These are phyloP conservation scores for Bruguiera parviflora DNA, from an alignment of 345 rosid genomes.

Conservation along the genomic window DNA sequence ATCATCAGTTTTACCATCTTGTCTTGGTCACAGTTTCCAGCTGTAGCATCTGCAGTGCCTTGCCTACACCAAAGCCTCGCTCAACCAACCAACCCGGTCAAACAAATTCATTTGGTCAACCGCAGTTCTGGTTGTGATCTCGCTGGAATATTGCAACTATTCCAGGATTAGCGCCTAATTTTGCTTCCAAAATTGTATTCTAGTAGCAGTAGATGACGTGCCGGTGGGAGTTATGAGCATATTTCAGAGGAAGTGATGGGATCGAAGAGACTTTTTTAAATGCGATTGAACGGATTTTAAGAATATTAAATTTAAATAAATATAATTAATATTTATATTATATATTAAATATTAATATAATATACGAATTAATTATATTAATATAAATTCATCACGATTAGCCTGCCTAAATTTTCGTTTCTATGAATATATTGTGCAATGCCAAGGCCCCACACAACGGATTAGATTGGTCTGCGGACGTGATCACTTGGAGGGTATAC, in stretches of 20 bases:
- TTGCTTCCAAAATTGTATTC: constrained; percentile 2
- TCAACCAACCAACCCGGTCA: constrained; percentile 17
- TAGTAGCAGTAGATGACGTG: neutral
- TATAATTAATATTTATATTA: too few relatives aligned
- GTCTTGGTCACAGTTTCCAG: constrained; percentile 39
- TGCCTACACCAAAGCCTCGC: neutral
- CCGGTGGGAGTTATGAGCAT: neutral
- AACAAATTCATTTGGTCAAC: constrained; percentile 30
- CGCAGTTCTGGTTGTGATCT: constrained; percentile 19
- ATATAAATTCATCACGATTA: too few relatives aligned
- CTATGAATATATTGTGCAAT: neutral
- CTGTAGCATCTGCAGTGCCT: constrained; percentile 22
- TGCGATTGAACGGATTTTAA: too few relatives aligned
- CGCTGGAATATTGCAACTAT: constrained; percentile 22
- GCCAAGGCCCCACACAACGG: neutral
- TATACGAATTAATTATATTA: too few relatives aligned
- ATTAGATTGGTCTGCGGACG: neutral
- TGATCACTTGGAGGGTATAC: neutral
- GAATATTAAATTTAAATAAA: too few relatives aligned
- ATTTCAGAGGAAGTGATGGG: neutral
- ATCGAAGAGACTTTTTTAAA: neutral
- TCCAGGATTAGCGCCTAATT: constrained; percentile 23
- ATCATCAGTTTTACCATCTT: constrained; percentile 35
- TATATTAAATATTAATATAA: too few relatives aligned
- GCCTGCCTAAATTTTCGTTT: too few relatives aligned